Percentiles rank a stretch among this genome's conserved stretches.
These are phyloP conservation scores for Vigna trinervia DNA, from an alignment of 306 rosid species.

Conservation along the genomic window DNA sequence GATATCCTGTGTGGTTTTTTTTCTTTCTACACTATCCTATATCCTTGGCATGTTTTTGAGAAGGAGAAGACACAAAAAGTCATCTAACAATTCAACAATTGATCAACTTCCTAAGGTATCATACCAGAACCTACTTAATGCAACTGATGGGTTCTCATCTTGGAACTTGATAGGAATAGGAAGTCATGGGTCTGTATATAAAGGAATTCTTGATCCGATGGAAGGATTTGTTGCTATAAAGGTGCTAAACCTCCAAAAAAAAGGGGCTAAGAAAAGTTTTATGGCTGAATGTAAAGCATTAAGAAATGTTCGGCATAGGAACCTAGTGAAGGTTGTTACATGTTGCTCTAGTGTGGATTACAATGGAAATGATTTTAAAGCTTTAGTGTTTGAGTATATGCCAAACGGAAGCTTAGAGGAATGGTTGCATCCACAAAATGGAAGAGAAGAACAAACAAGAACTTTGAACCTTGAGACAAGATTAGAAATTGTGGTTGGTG, in stretches of 20 bases:
- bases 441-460: background rate
- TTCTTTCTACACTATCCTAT: background rate
- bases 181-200: conserved; percentile 47
- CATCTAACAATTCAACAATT: background rate
- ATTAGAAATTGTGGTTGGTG: background rate
- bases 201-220: background rate
- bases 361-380: conserved; percentile 37
- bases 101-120: conserved; percentile 14
- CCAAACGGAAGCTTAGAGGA: conserved; percentile 35
- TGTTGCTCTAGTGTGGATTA: conserved; percentile 42
- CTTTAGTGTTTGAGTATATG: conserved; percentile 40
- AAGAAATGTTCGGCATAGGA: conserved; percentile 25
- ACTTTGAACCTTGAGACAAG: conserved; percentile 26
- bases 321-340: conserved; percentile 29
- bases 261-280: conserved; percentile 44
- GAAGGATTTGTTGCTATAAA: conserved; percentile 35
- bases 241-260: conserved; percentile 35
- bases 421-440: conserved; percentile 29
- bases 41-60: background rate
- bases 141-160: conserved; percentile 36
- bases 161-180: conserved; percentile 47
- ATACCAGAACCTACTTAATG: conserved; percentile 37
- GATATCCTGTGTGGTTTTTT: background rate
- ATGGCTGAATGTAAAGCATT: conserved; percentile 35
- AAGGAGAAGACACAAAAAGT: background rate